Base-by-base conservation (phyloP, 768 basidiomycete genomes). In the Collybiopsis confluens region DNA sequence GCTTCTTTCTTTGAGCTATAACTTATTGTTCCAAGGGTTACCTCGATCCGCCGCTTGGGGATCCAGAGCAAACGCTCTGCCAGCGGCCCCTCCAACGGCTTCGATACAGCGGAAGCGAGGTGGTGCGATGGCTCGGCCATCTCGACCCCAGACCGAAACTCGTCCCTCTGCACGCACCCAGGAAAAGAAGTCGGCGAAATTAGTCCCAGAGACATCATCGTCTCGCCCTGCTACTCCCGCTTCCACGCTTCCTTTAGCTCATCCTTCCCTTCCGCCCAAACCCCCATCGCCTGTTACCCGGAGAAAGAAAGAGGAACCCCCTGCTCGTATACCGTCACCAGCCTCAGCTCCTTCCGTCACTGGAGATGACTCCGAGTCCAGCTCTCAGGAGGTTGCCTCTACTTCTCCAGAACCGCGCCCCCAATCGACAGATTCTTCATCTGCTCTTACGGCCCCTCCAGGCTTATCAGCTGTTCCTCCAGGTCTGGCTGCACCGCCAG, bases 1-100 rank as follows among this genome's bases (percentile, higher is more conserved):
- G 42, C 46, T 53, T 55, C 27, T 59, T 55, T 28, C 42, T 43
- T 56, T 40, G 48, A 45, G n/a, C n/a, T n/a, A n/a, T n/a, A n/a
- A n/a, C n/a, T n/a, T n/a, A n/a, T n/a, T n/a, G n/a, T n/a, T n/a
- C n/a, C n/a, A 63, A 71, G 82, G 79, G 42, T 71, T 93, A 42
- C 92, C 92, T 52, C 85, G 83, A 54, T 77, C 77, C 9, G 82
- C 83, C 20, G 79, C 82, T 26, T 86, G 85, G 85, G 83, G 77
- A 13, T 74, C 77, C 42, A 79, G 78, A 66, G 66, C 68, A 59
- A 52, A 64, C 38, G 56, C 50, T 36, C 44, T 62, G 49, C 56
- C 59, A 45, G 54, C 62, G 28, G 55, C 63, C 3, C 59, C 54
- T 36, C 55, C 54, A 15, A 55, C 16, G 28, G 56, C 64, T 28